A percentile compares a stretch with the other conserved stretches of the same genome.
These are phyloP conservation scores for Penicillium fuscoglaucum DNA, from an alignment of 2,329 filamentous ascomycete species.

Conservation along the genomic window DNA sequence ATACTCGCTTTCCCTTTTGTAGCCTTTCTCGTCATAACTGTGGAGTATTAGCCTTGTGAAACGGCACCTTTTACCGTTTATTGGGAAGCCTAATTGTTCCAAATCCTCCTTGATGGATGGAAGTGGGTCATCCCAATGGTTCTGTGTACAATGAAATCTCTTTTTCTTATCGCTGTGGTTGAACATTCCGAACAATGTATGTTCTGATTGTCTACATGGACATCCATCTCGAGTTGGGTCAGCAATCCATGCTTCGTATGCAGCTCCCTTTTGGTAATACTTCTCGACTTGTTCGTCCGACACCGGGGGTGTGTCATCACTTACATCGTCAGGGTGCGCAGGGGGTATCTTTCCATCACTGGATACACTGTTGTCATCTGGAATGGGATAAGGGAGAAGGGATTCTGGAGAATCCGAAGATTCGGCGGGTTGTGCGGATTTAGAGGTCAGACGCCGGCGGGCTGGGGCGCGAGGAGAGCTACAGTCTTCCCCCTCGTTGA, in stretches of 20 bases:
- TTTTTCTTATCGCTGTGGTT: neutral
- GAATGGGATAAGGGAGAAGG: neutral
- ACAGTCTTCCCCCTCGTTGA: neutral
- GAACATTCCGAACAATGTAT: neutral
- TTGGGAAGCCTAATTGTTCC: neutral
- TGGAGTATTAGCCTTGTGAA: neutral
- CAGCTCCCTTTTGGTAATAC: neutral
- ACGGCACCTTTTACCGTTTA: neutral
- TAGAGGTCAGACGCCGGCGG: neutral
- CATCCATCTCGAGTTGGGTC: neutral
- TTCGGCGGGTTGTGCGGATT: neutral
- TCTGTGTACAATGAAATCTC: neutral
- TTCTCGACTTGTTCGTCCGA: neutral
- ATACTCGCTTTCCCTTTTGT: neutral
- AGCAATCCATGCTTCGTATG: neutral
- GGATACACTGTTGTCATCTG: neutral
- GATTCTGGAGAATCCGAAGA: neutral
- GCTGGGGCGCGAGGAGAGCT: neutral
- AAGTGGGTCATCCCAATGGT: neutral
- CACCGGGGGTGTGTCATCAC: neutral
- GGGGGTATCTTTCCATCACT: neutral
- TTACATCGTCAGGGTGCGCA: accelerated
- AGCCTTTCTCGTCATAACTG: neutral
- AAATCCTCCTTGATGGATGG: neutral
- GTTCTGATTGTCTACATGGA: neutral